Base-by-base conservation (phyloP, 495 filamentous ascomycete genomes). In the Achaetomiella virescens region DNA sequence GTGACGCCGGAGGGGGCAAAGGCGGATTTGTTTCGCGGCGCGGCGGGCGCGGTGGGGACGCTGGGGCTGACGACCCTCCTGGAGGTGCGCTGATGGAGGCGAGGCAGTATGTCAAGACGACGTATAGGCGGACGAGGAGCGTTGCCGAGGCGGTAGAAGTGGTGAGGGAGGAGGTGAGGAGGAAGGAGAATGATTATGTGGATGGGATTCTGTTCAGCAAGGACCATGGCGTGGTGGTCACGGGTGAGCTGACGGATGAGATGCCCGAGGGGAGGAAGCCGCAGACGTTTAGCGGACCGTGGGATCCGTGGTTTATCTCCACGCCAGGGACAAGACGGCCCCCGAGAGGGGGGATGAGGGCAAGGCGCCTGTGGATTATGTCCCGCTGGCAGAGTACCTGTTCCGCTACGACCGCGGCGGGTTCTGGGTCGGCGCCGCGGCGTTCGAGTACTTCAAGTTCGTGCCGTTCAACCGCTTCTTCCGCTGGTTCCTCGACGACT, bases 351-450 rank as follows among this genome's bases (percentile, higher is more conserved):
- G 63, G 27, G 54, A 78, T 40, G 51, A 78, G 6, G 38, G 18
- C 20, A 50, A 57, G 1, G 41, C 60, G 17, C 36, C 56, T 1
- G 48, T 57, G 2, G 66, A 71, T 2, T 68, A 55, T 42, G 52
- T 81, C 8, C 80, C 79, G 0, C 44, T 81, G 3, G 58, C 60
- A 6, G 79, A 81, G 58, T 85, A 84, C 60, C 72, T 84, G 17
- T 84, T 84, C 63, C 79, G 81, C 22, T 82, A 83, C 68, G 80
- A 84, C 61, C 77, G 81, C 41, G 81, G 78, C 45, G 79, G 74
- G 0, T 84, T 84, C 70, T 84, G 80, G 81, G 76, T 82, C 14
- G 81, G 79, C 31, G 59, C 64, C 24, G 75, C 75, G 15, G 80
- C 78, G 14, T 84, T 82, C 63, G 48, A 72, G 27, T 82, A 80